phyloP scores from a whole-genome alignment of 129 eudicot genomes.

The Flaveria brownii region DNA sequence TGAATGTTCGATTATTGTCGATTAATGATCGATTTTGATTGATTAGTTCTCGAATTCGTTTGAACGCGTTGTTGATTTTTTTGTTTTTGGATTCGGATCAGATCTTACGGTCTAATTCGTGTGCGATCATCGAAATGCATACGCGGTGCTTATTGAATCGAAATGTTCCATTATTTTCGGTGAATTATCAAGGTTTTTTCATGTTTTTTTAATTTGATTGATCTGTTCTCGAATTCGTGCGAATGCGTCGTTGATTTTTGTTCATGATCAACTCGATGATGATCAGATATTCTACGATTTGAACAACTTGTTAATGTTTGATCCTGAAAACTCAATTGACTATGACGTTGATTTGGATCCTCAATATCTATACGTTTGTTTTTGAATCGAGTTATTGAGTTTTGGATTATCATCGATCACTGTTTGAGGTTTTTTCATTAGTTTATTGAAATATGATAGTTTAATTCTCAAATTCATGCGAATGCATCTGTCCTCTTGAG shows the following conservation, averaged over 20 bases:
- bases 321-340: background rate
- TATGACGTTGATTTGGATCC: too few species aligned
- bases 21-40: too few species aligned
- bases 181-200: background rate
- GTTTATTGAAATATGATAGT: background rate
- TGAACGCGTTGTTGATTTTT: background rate
- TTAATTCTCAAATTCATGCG: too few species aligned
- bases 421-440: background rate
- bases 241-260: background rate
- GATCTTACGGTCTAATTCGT: background rate
- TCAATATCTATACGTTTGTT: background rate
- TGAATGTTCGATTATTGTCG: background rate
- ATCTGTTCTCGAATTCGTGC: background rate
- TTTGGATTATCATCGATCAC: background rate
- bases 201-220: slow-evolving; percentile 5
- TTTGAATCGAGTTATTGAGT: background rate
- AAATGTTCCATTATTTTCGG: background rate
- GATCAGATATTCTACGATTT: background rate
- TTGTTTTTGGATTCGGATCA: background rate
- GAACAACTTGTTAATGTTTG: background rate
- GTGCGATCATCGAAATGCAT: too few species aligned
- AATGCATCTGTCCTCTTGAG: too few species aligned
- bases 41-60: too few species aligned
- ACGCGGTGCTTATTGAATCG: background rate
- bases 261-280: slow-evolving; percentile 6